These are phyloP conservation scores for Fagus sylvatica DNA, from an alignment of 306 rosid genomes.

Conservation along the genomic window DNA sequence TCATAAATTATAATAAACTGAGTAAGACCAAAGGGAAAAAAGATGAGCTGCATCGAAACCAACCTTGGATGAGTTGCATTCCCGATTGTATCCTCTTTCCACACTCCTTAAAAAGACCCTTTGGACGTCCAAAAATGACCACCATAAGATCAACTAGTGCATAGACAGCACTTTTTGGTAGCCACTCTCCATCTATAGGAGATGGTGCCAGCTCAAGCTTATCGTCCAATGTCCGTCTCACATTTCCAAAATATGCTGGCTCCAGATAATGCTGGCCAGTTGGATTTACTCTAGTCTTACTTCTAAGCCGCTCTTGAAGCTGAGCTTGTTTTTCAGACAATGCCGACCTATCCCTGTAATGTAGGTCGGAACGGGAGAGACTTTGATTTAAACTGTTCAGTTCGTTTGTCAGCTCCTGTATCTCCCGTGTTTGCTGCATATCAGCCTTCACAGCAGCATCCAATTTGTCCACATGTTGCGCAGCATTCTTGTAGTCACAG, in stretches of 20 bases:
- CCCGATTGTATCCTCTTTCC: constrained; percentile 87
- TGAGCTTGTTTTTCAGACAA: constrained; percentile 73
- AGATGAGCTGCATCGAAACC: constrained; percentile 4
- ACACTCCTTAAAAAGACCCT: constrained; percentile 95
- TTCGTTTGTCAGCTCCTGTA: constrained; percentile 71
- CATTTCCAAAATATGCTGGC: constrained; percentile 83
- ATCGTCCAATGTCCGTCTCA: constrained; percentile 65
- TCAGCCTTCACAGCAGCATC: constrained; percentile 92
- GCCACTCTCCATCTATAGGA: constrained; percentile 97
- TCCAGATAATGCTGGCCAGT: constrained; percentile 59
- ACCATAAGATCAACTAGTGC: constrained; percentile 88
- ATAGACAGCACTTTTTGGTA: constrained; percentile 91
- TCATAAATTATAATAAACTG: neutral
- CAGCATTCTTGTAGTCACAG: constrained; percentile 95
- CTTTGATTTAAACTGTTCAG: constrained; percentile 72
- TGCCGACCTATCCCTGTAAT: constrained; percentile 75
- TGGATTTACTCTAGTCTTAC: constrained; percentile 46
- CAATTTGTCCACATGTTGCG: constrained; percentile 79
- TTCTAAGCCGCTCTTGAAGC: constrained; percentile 63
- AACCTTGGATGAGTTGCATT: constrained; percentile 73
- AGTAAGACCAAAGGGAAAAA: constrained; percentile 16
- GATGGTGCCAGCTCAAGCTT: constrained; percentile 89
- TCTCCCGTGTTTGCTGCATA: constrained; percentile 59
- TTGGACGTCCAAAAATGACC: constrained; percentile 84
- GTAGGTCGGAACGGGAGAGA: constrained; percentile 81